These are phyloP conservation scores for Magnaporthiopsis rhizophila DNA, from an alignment of 2,329 filamentous ascomycete species.

Conservation along the genomic window DNA sequence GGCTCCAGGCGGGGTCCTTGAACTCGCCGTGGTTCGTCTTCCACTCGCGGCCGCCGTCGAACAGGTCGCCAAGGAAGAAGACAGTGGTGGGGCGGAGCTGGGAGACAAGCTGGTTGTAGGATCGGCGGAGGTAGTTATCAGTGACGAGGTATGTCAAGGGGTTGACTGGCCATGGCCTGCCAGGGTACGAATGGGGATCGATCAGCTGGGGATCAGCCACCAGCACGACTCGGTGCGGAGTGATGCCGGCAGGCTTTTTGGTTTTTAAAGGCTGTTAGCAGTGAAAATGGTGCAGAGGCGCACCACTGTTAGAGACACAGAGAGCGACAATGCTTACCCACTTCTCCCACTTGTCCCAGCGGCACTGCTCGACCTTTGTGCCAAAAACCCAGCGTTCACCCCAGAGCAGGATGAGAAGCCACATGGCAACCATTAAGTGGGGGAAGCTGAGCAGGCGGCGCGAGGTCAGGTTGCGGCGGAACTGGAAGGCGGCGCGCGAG, in stretches of 20 bases:
- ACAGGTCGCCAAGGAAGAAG: conserved; percentile 88
- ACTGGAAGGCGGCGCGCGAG: conserved; percentile 21
- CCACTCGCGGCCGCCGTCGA: conserved; percentile 96
- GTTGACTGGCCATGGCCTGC: conserved; percentile 55
- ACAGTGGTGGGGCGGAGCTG: conserved; percentile 76
- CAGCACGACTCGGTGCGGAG: conserved; percentile 76
- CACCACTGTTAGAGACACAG: not conserved
- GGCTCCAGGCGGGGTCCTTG: conserved; percentile 50
- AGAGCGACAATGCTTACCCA: conserved; percentile 56
- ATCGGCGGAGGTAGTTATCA: conserved; percentile 81
- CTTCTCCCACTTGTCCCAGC: conserved; percentile 83
- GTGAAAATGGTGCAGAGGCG: conserved; percentile 9
- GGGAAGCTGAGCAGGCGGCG: conserved; percentile 53
- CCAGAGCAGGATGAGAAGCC: conserved; percentile 73
- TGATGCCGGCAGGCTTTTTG: conserved; percentile 62
- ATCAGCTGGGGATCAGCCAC: conserved; percentile 88
- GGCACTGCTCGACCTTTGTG: conserved; percentile 61
- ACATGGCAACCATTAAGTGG: conserved; percentile 61
- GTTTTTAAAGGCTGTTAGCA: conserved; percentile 12
- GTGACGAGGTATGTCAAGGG: conserved; percentile 55
- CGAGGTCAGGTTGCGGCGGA: conserved; percentile 38
- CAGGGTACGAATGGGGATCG: conserved; percentile 91
- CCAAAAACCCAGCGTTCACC: conserved; percentile 76
- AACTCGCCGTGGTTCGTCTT: conserved; percentile 58
- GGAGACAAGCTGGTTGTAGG: conserved; percentile 70